Base-by-base conservation (phyloP, 2,329 filamentous ascomycete genomes). In the Trichophyton verrucosum region DNA sequence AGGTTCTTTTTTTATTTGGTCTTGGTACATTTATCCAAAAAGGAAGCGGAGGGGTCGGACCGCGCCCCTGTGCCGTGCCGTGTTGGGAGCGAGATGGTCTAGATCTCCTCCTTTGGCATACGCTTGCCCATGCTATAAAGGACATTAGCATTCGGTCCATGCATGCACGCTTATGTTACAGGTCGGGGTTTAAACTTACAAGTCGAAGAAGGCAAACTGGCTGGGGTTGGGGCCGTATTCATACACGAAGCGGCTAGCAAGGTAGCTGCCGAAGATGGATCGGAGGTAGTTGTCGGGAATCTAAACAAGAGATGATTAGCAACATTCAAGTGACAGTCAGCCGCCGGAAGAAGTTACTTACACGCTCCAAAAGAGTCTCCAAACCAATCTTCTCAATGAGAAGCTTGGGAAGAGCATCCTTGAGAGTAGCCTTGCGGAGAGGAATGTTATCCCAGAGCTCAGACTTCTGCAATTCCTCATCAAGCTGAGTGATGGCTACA, bases 151-250 rank as follows among this genome's bases (percentile, higher is more conserved):
- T 13, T 7, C n/a, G 13, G 24, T 8, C 44, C n/a, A 36, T 53
- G 47, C 27, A 53, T 27, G 38, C 8, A n/a, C n/a, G 22, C 49
- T 36, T 13, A 24, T 15, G 40, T 11, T 2, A 2, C 40, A 13
- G 15, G 24, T 46, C n/a, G 46, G 57, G 38, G 27, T 55, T 27
- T 1, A 63, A 20, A 87, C 88, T 84, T 78, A 91, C 88, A 97
- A 99, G 73, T 95, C 90, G 76, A 95, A 99, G 81, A 99, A 99
- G 44, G 92, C 91, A 78, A 99, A 97, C 70, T 96, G 92, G 78
- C 87, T 94, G 3, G 94, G 91, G 66, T 84, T 86, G 72, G 91
- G 91, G 69, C 94, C 94, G 73, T 92, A 94, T 73, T 95, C 85
- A 75, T 99, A 99, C 46, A 99, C 90, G 73, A 99, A 99, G 49